Evolutionary conservation across 164 flowering plant genomes (phyloP).

Genomic region (Macadamia integrifolia): DNA sequence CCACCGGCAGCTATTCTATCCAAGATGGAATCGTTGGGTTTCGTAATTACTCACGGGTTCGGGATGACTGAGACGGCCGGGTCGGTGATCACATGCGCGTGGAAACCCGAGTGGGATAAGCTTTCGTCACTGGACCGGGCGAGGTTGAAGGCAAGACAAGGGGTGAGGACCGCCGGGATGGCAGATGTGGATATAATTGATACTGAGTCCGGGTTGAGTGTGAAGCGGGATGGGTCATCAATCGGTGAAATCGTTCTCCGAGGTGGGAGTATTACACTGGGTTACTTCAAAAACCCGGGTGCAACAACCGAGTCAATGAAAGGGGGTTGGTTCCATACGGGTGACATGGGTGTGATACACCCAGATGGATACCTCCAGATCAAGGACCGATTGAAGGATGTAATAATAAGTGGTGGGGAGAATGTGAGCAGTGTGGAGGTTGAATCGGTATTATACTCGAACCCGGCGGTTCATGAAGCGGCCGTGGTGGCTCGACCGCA

Average conservation of each 20-base stretch:
- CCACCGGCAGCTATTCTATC: slow-evolving; percentile 41
- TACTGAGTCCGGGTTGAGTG: slow-evolving; percentile 19
- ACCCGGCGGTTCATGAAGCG: slow-evolving; percentile 40
- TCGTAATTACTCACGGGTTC: slow-evolving; percentile 41
- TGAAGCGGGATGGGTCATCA: slow-evolving; percentile 29
- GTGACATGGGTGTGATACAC: slow-evolving; percentile 38
- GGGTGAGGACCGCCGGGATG: slow-evolving; percentile 26
- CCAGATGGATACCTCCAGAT: slow-evolving; percentile 37
- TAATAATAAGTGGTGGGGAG: slow-evolving; percentile 51
- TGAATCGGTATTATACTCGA: slow-evolving; percentile 38
- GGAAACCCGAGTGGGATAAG: slow-evolving; percentile 42
- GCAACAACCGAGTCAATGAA: slow-evolving; percentile 21
- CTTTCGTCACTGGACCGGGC: slow-evolving; percentile 36
- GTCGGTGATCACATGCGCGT: slow-evolving; percentile 26
- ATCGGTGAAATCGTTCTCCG: slow-evolving; percentile 40
- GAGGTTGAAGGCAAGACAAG: slow-evolving; percentile 46
- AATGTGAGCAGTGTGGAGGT: slow-evolving; percentile 51
- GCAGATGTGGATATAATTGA: slow-evolving; percentile 30
- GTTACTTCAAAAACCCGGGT: slow-evolving; percentile 32
- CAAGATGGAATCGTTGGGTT: slow-evolving; percentile 35
- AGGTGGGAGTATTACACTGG: slow-evolving; percentile 33
- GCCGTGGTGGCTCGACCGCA: slow-evolving; percentile 36
- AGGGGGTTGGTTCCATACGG: slow-evolving; percentile 35
- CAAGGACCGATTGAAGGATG: slow-evolving; percentile 38
- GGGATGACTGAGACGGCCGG: slow-evolving; percentile 56